Conservation (phyloP, 768 basidiomycete genomes). For the Lactifluus pinguis region DNA sequence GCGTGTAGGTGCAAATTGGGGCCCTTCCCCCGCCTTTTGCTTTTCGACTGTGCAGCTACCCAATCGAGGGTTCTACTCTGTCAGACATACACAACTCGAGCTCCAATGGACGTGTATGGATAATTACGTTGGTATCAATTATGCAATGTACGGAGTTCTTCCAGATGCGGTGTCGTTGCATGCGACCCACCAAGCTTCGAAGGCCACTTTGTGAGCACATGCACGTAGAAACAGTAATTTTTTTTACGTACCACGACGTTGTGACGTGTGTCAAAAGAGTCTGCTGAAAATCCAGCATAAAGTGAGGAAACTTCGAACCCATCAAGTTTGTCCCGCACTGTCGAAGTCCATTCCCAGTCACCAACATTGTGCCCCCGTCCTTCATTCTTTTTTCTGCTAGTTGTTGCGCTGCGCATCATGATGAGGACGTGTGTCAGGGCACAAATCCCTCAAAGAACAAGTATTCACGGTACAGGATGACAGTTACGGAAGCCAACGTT, state of each 20-base stretch:
- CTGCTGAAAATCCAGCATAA: conserved; percentile 73
- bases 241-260: conserved; percentile 67
- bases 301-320: conserved; percentile 68
- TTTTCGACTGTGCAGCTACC: too few relatives aligned
- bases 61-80: background rate
- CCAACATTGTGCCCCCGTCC: conserved; percentile 83
- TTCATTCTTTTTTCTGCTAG: conserved; percentile 38
- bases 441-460: background rate
- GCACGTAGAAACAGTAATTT: background rate
- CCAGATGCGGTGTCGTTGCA: conserved; percentile 74
- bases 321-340: conserved; percentile 56
- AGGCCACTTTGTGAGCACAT: conserved; percentile 8
- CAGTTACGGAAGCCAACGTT: conserved; percentile 89
- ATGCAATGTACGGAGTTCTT: conserved; percentile 63
- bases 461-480: conserved; percentile 80
- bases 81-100: conserved; percentile 45
- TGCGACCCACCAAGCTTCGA: conserved; percentile 82
- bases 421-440: background rate
- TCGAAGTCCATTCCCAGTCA: conserved; percentile 98
- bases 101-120: conserved; percentile 85
- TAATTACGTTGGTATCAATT: conserved; percentile 95
- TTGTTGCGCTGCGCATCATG: conserved; percentile 47
- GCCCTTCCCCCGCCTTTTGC: too few relatives aligned
- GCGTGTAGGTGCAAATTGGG: too few relatives aligned
- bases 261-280: conserved; percentile 68